Conservation (phyloP, 1,139 yeast genomes). For the Oligophagozyma castellii region DNA sequence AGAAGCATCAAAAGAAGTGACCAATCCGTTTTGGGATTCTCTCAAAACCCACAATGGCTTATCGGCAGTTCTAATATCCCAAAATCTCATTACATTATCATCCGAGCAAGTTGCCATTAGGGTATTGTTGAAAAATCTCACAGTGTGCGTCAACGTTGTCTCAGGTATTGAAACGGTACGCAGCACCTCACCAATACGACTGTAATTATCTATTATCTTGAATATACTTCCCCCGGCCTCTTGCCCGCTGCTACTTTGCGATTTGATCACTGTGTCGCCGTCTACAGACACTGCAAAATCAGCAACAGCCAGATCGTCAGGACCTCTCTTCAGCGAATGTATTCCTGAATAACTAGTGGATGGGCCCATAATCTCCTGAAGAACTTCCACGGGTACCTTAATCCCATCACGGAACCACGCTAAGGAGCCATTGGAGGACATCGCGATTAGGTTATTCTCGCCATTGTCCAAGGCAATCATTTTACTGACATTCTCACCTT, state of each 20-base stretch:
- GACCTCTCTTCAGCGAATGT: conserved; percentile 14
- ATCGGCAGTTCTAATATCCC: conserved; percentile 21
- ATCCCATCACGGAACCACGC: conserved; percentile 23
- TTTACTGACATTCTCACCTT: conserved; percentile 20
- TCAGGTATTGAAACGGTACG: conserved; percentile 18
- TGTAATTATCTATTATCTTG: conserved; percentile 20
- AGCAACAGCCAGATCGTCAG: conserved; percentile 13
- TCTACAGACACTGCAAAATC: conserved; percentile 21
- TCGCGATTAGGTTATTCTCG: conserved; percentile 16
- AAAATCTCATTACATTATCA: conserved; percentile 21
- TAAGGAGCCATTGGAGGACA: conserved; percentile 21
- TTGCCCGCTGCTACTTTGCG: conserved; percentile 17
- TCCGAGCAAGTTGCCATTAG: conserved; percentile 22
- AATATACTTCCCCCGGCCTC: conserved; percentile 14
- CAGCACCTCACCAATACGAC: conserved; percentile 18
- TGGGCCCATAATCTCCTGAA: conserved; percentile 23
- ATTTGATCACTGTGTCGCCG: conserved; percentile 19
- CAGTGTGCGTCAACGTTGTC: conserved; percentile 19
- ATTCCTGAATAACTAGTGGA: conserved; percentile 19
- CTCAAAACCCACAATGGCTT: conserved; percentile 15
- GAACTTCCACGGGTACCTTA: conserved; percentile 21
- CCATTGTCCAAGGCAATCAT: conserved; percentile 13
- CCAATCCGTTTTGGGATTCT: conserved; percentile 19
- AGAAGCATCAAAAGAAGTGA: conserved; percentile 19
- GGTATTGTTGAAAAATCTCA: conserved; percentile 21